Conservation (phyloP, 2,329 filamentous ascomycete species). For the Hypoxylon sp. region DNA sequence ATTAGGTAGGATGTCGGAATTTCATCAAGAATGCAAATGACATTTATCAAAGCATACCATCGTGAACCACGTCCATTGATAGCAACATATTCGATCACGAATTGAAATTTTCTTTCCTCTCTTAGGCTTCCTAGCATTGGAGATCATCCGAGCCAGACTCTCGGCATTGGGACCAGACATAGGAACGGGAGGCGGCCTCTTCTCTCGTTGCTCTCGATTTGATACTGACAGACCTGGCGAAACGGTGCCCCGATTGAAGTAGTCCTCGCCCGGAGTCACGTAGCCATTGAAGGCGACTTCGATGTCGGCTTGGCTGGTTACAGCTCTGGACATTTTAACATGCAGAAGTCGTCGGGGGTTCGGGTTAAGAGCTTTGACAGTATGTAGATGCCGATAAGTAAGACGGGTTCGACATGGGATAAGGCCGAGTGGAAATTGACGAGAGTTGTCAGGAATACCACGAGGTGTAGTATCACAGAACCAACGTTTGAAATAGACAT, state of each 20-base stretch:
- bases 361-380: conserved; percentile 62
- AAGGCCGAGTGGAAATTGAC: conserved; percentile 67
- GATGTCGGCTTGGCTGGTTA: conserved; percentile 39
- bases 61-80: conserved; percentile 83
- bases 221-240: conserved; percentile 36
- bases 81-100: conserved; percentile 65
- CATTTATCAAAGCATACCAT: conserved; percentile 55
- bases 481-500: conserved; percentile 68
- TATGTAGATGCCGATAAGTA: conserved; percentile 63
- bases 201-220: conserved; percentile 31
- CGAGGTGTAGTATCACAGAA: conserved; percentile 64
- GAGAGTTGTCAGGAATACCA: conserved; percentile 67
- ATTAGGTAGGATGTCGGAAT: conserved; percentile 24
- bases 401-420: conserved; percentile 62
- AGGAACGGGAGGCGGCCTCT: conserved; percentile 29
- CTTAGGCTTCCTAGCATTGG: conserved; percentile 48
- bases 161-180: conserved; percentile 42
- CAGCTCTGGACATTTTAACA: conserved; percentile 48
- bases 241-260: conserved; percentile 35
- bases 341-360: conserved; percentile 62
- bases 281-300: conserved; percentile 48
- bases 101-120: conserved; percentile 57
- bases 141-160: conserved; percentile 55
- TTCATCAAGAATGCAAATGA: not conserved
- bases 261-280: conserved; percentile 48